A percentile compares a stretch with the other conserved stretches of the same genome.
Conservation (phyloP, 2,329 filamentous ascomycete genomes). For the Fusarium sp. region DNA sequence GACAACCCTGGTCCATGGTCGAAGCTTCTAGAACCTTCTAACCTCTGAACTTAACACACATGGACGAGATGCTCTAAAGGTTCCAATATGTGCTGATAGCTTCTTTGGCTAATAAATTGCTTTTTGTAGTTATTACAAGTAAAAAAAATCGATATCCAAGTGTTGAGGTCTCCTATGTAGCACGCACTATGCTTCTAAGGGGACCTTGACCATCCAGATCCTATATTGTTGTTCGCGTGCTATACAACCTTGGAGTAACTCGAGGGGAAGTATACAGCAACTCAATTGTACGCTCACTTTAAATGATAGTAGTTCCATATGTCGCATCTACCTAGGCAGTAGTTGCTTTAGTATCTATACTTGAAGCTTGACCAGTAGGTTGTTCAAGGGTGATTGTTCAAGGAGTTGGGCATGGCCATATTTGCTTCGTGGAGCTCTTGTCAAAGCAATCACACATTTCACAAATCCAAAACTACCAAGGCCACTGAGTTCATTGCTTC, state of each 20-base stretch:
- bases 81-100: background rate
- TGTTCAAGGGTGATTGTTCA: background rate
- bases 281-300: background rate
- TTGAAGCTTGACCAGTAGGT: background rate
- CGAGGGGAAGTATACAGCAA: background rate
- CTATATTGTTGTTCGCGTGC: background rate
- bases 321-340: background rate
- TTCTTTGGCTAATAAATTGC: background rate
- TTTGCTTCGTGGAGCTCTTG: background rate
- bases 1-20: slow-evolving; percentile 7
- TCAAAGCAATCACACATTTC: background rate
- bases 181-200: background rate
- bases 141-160: background rate
- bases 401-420: background rate
- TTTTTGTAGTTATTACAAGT: background rate
- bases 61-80: background rate
- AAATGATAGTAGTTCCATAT: background rate
- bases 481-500: background rate
- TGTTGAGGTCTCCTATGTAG: background rate
- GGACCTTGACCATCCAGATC: background rate
- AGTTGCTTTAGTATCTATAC: background rate
- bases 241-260: background rate
- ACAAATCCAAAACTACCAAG: background rate
- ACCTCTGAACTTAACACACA: background rate
- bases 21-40: slow-evolving; percentile 45